phyloP scores from a whole-genome alignment of 1,284 basidiomycete genomes.

The Tylopilus microsporus region DNA sequence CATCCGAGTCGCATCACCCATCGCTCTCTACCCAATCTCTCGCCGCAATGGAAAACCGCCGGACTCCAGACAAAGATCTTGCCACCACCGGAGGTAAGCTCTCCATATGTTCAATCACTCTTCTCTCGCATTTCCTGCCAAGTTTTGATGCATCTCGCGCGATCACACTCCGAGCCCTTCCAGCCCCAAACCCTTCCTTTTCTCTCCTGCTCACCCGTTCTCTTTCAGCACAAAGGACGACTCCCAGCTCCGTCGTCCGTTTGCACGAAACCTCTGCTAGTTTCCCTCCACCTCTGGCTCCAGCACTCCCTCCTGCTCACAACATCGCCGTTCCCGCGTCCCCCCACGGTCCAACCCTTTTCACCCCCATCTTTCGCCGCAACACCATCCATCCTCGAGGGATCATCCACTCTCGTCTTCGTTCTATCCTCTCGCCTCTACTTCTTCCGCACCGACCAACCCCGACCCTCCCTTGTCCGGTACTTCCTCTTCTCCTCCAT shows the following conservation, averaged over 20 bases:
- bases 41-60: constrained; percentile 25
- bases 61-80: constrained; percentile 15
- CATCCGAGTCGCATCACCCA: no score
- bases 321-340: constrained; percentile 4
- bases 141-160: constrained; percentile 8
- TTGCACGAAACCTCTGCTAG: constrained; percentile 1
- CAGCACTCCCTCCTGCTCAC: neutral
- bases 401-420: constrained; percentile 4
- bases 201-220: constrained; percentile 4
- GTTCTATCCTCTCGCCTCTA: constrained; percentile 2
- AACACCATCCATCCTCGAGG: neutral
- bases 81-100: constrained; percentile 28
- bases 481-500: constrained; percentile 18
- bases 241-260: neutral
- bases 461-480: neutral
- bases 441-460: neutral
- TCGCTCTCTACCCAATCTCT: neutral
- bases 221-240: constrained; percentile 8
- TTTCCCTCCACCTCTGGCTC: neutral
- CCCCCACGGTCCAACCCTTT: neutral
- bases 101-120: constrained; percentile 4
- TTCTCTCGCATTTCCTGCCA: constrained; percentile 7
- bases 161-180: constrained; percentile 6
- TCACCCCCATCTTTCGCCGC: constrained; percentile 1
- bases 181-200: neutral